Evolutionary conservation across 164 flowering plant species (phyloP).

Genomic region (Santalum album): DNA sequence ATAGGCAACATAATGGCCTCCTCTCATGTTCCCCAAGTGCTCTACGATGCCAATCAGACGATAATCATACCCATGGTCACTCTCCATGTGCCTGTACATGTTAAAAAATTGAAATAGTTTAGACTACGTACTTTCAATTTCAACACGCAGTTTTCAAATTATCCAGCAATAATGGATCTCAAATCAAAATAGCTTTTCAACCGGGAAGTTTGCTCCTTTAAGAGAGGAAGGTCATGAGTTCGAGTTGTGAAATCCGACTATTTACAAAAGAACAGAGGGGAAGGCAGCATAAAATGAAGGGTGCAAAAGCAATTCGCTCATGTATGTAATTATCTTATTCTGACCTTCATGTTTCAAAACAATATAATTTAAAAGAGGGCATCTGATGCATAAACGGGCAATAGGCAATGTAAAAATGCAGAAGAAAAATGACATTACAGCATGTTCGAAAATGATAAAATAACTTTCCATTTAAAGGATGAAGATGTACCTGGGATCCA

Average conservation of each 20-base stretch:
- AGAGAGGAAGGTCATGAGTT: too few relatives aligned
- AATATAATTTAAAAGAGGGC: not conserved
- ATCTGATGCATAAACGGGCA: too few relatives aligned
- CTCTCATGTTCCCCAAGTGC: slow-evolving; percentile 84
- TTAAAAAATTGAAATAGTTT: not conserved
- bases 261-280: too few relatives aligned
- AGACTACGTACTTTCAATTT: not conserved
- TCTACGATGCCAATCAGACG: slow-evolving; percentile 75
- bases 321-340: too few relatives aligned
- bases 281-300: too few relatives aligned
- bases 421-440: not conserved
- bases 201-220: too few relatives aligned
- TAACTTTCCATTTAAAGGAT: slow-evolving; percentile 4
- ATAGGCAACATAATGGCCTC: slow-evolving; percentile 93
- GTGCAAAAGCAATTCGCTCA: too few relatives aligned
- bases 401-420: not conserved
- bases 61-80: slow-evolving; percentile 30
- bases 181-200: too few relatives aligned
- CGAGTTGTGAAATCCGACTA: too few relatives aligned
- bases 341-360: not conserved
- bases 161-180: not conserved
- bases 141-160: not conserved
- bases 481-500: slow-evolving; percentile 64
- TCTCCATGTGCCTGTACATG: slow-evolving; percentile 31
- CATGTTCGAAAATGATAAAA: not conserved